Evolutionary conservation across 768 basidiomycete species (phyloP), one percentile per base, ranked within the genome.

Genomic region (Podaxis sp.): DNA sequence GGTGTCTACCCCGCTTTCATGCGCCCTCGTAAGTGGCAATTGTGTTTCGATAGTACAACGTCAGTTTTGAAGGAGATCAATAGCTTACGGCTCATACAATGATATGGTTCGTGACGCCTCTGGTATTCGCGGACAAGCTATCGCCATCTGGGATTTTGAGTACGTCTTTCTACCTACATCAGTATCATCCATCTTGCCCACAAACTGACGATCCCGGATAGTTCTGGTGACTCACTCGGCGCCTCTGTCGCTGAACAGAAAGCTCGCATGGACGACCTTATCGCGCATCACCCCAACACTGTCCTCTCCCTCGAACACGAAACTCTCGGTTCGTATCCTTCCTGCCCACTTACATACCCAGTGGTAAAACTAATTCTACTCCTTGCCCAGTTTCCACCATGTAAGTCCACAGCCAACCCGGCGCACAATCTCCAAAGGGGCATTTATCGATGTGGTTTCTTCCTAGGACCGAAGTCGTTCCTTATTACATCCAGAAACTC

Each of bases 221-320:
- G 79, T 61, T 76, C 79, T 12, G 76, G 73, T 1, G 80, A 81
- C 66, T 76, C 78, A 13, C 38, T 66, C n/a, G 75, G 76, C 15
- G 68, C 67, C 22, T 65, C 74, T 0, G 69, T 71, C 2, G 63
- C 66, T 0, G 65, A 73, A 48, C 75, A 75, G 48, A 73, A 77
- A 48, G 57, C 61, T 4, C 52, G 64, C 19, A 80, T 79, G 58
- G 67, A 70, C 51, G 63, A 69, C 1, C 55, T 74, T 8, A 68
- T 71, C 11, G 59, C 53, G 17, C 57, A 64, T n/a, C 77, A 70
- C 39, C 80, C 79, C 0, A 61, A 65, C 17, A 78, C 68, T 12
- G 69, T 79, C n/a, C 66, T 81, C 49, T 74, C 77, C 12, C 68
- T 81, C 44, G 74, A 79, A 59, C 79, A 81, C 61, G 79, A 80